Evolutionary conservation across 2,329 filamentous ascomycete genomes (phyloP).

Genomic region (Biscogniauxia mediterranea): DNA sequence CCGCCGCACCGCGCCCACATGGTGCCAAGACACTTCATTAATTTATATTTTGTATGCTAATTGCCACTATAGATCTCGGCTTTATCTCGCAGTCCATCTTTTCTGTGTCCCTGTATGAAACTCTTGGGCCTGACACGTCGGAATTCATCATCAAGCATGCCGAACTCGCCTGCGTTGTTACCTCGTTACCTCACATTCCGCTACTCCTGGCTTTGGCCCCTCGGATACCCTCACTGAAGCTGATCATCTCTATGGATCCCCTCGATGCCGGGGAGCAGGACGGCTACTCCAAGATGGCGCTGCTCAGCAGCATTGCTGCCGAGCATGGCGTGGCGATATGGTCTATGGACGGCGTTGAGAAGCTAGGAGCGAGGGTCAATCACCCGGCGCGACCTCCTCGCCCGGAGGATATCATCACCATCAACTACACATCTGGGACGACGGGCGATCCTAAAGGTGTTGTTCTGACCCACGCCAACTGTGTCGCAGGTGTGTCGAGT

Average conservation of each 20-base stretch:
- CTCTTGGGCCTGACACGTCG: conserved; percentile 83
- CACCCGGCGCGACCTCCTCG: conserved; percentile 69
- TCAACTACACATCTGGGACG: conserved; percentile 88
- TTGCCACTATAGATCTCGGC: conserved; percentile 64
- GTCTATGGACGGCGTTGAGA: conserved; percentile 78
- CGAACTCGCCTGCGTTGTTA: conserved; percentile 69
- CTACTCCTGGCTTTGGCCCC: conserved; percentile 75
- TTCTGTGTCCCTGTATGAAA: conserved; percentile 94
- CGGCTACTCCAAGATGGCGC: conserved; percentile 73
- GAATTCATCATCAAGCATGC: conserved; percentile 97
- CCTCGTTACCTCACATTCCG: conserved; percentile 78
- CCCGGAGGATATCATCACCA: conserved; percentile 77
- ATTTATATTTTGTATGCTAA: conserved; percentile 10
- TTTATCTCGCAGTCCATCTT: conserved; percentile 84
- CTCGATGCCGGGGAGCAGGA: conserved; percentile 75
- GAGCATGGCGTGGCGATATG: conserved; percentile 76
- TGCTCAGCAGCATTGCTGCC: conserved; percentile 73
- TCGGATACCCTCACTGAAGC: conserved; percentile 75
- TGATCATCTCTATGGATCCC: conserved; percentile 84
- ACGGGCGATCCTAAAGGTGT: conserved; percentile 83
- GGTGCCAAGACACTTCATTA: not conserved
- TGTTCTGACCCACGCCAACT: conserved; percentile 76
- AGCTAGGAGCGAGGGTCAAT: conserved; percentile 69
- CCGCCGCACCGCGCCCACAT: not conserved
- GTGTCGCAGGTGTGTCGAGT: conserved; percentile 68